Percentiles rank a stretch among this genome's conserved stretches.
Evolutionary conservation across 2,329 filamentous ascomycete species (phyloP).

Genomic region (Penicillium sp.): DNA sequence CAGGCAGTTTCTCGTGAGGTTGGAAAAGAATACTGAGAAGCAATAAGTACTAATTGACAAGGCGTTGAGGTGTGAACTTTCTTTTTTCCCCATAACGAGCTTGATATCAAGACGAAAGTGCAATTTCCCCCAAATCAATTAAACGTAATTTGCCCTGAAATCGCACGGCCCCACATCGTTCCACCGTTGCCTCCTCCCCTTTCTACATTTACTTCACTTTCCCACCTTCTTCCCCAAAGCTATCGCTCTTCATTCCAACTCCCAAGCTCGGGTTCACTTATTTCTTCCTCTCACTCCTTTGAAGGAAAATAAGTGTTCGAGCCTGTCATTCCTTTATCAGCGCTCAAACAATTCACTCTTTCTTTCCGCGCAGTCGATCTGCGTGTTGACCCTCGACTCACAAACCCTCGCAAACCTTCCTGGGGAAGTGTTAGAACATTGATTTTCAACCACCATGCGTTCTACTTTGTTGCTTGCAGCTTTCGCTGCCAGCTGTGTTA

Average conservation of each 20-base stretch:
- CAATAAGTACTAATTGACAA: constrained; percentile 18
- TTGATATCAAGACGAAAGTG: neutral
- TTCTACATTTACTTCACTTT: constrained; percentile 2
- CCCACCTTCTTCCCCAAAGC: constrained; percentile 12
- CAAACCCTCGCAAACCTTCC: constrained; percentile 29
- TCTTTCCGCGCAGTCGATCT: constrained; percentile 36
- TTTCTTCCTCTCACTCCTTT: constrained; percentile 33
- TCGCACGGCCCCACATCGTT: constrained; percentile 19
- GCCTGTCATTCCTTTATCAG: constrained; percentile 36
- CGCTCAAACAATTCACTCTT: constrained; percentile 17
- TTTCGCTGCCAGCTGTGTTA: constrained; percentile 35
- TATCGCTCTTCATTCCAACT: constrained; percentile 8
- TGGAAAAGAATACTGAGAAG: constrained; percentile 7
- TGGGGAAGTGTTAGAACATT: constrained; percentile 36
- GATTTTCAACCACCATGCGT: constrained; percentile 38
- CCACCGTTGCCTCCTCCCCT: neutral
- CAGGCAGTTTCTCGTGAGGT: constrained; percentile 15
- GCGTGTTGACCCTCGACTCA: constrained; percentile 20
- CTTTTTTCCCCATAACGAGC: neutral
- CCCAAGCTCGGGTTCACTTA: constrained; percentile 21
- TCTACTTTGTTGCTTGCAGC: constrained; percentile 37
- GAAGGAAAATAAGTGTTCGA: constrained; percentile 21
- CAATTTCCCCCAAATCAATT: constrained; percentile 4
- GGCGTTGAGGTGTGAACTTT: neutral
- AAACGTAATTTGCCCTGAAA: constrained; percentile 8